These are phyloP conservation scores for Westerdykella aurantiaca DNA, from an alignment of 2,329 filamentous ascomycete genomes.

Conservation along the genomic window DNA sequence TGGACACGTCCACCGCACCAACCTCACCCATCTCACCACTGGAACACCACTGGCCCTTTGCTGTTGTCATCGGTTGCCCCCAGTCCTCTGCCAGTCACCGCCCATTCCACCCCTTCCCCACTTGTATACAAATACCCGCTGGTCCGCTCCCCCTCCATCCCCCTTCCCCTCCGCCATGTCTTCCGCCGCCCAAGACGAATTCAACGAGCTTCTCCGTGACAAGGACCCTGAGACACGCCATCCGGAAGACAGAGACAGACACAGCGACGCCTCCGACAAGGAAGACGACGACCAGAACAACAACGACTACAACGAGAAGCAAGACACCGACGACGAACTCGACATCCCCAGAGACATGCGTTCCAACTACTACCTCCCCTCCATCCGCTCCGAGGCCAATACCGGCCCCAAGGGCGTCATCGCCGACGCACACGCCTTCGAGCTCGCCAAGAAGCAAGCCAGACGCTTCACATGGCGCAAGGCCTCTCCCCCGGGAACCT, in stretches of 20 bases:
- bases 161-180: constrained; percentile 34
- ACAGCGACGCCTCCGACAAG: constrained; percentile 58
- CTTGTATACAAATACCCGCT: constrained; percentile 22
- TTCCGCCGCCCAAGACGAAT: constrained; percentile 46
- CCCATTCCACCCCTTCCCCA: constrained; percentile 2
- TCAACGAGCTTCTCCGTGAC: constrained; percentile 46
- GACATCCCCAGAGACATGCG: constrained; percentile 50
- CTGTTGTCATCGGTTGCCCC: not conserved
- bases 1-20: too few species aligned
- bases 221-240: constrained; percentile 41
- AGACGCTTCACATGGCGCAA: constrained; percentile 32
- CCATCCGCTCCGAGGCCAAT: constrained; percentile 61
- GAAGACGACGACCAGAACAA: constrained; percentile 55
- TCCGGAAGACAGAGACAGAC: constrained; percentile 46
- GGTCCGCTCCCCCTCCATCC: constrained; percentile 7
- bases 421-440: constrained; percentile 72
- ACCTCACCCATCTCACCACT: constrained; percentile 3
- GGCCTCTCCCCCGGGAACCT: constrained; percentile 11
- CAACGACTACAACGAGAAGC: constrained; percentile 54
- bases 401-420: constrained; percentile 86
- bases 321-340: constrained; percentile 47
- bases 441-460: constrained; percentile 51
- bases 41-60: not conserved
- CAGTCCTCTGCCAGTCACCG: constrained; percentile 7
- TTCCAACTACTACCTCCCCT: constrained; percentile 51